Percentiles rank a stretch among this genome's conserved stretches.
Evolutionary conservation across 805 yeast genomes (phyloP).

Genomic region (Candida multigemmis): DNA sequence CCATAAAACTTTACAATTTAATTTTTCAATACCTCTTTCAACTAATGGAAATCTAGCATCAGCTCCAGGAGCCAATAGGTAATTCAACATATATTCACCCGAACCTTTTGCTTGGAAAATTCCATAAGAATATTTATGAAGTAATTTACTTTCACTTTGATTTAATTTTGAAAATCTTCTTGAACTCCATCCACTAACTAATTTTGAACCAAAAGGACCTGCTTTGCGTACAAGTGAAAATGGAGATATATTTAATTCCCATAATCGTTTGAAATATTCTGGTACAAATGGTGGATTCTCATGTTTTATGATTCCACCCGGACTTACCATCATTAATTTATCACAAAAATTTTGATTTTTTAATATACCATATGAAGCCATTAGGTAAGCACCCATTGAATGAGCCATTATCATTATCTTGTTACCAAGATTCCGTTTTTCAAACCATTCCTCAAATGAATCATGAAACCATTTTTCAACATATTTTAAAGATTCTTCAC

Average conservation of each 20-base stretch:
- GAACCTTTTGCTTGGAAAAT: constrained; percentile 84
- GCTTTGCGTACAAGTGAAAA: constrained; percentile 69
- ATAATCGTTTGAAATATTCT: constrained; percentile 64
- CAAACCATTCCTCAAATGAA: constrained; percentile 58
- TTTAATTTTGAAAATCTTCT: constrained; percentile 64
- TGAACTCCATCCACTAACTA: constrained; percentile 85
- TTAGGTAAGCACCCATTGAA: constrained; percentile 86
- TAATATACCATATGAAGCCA: constrained; percentile 56
- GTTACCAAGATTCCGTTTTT: constrained; percentile 24
- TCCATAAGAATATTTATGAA: constrained; percentile 76
- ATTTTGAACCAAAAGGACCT: constrained; percentile 75
- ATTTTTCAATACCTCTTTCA: constrained; percentile 37
- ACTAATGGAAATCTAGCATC: constrained; percentile 69
- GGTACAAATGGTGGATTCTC: constrained; percentile 45
- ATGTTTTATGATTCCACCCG: constrained; percentile 72
- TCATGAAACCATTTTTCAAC: constrained; percentile 61
- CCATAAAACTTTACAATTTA: constrained; percentile 67
- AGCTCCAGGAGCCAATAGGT: constrained; percentile 85
- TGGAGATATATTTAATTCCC: constrained; percentile 87
- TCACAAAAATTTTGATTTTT: constrained; percentile 49
- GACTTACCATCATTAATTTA: constrained; percentile 73
- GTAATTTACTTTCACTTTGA: constrained; percentile 33
- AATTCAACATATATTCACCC: constrained; percentile 87
- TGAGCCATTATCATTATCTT: constrained; percentile 67
- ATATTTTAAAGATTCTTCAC: constrained; percentile 30